Evolutionary conservation across 2,329 filamentous ascomycete genomes (phyloP), one percentile per base, ranked within the genome.

Genomic region (Trichoderma koningii): DNA sequence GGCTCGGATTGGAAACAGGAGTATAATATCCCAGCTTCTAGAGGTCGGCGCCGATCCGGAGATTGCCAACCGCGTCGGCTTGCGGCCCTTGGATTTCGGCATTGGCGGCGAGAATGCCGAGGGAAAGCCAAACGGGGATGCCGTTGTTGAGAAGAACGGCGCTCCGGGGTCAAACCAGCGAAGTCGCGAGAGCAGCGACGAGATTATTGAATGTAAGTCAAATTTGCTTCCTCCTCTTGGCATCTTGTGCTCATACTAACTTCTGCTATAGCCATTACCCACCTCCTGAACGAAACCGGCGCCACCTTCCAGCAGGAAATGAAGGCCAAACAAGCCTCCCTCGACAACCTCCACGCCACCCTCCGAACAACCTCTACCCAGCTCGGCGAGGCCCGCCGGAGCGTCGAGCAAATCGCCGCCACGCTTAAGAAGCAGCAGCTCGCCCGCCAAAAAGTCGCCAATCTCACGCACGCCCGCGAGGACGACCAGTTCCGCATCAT

Each of bases 41-140:
- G 95, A 99, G 77, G 93, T 99, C 50, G 93, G 94, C 64, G 95
- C 95, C 1, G 93, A 98, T 75, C 90, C 93, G n/a, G 87, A 89
- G 61, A 93, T 98, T 72, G 86, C 92, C 6, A 99, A 99, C 72
- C 88, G 93, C 55, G 93, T 93, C 51, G 93, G 94, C 21, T 83
- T 98, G 14, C 85, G 92, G 45, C 93, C 95, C 1, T 83, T 93
- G n/a, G 95, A 98, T 75, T 99, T 99, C 79, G 94, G 94, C 9
- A 92, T 98, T 30, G 92, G 92, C 5, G 86, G 87, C 10, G 89
- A 92, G 57, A 78, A 77, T 15, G 74, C 76, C 2, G 82, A 83
- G 14, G 77, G 80, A 14, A 76, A 76, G 56, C 74, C 72, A 4
- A 81, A 83, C 66, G 79, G 81, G 48, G 74, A 83, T 70, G 62